A percentile compares a stretch with the other conserved stretches of the same genome.
Evolutionary conservation across 108 stramenopile species (phyloP).

Genomic region (Nannochloropsis gaditana): DNA sequence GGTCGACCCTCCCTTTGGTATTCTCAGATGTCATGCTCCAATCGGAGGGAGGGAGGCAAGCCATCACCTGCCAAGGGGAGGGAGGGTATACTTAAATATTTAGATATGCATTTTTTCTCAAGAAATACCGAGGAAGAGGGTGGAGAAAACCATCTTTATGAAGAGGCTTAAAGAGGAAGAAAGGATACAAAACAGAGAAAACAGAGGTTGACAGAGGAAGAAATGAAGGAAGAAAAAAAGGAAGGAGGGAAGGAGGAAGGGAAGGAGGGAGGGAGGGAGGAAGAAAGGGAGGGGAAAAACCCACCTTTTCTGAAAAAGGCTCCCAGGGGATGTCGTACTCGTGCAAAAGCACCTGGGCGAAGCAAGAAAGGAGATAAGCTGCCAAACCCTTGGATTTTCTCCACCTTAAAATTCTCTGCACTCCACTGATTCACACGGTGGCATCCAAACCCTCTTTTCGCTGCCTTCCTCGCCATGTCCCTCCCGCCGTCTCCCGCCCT

Average conservation of each 20-base stretch:
- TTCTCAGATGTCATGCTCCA: conserved; percentile 55
- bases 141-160: no score
- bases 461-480: not conserved
- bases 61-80: conserved; percentile 61
- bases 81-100: conserved; percentile 30
- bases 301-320: conserved; percentile 73
- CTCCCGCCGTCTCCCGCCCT: not conserved
- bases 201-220: not conserved
- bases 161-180: not conserved
- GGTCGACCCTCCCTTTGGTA: conserved; percentile 55
- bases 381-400: not conserved
- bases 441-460: not conserved
- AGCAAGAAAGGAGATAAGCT: not conserved
- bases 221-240: no score
- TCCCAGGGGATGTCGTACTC: conserved; percentile 92
- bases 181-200: not conserved
- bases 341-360: conserved; percentile 78
- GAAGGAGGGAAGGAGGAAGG: no score
- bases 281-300: not conserved
- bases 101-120: no score
- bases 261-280: no score
- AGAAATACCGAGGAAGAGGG: no score
- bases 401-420: not conserved
- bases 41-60: conserved; percentile 86
- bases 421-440: not conserved